Conservation (phyloP, 257 asterid genomes). For the Fraxinus excelsior region DNA sequence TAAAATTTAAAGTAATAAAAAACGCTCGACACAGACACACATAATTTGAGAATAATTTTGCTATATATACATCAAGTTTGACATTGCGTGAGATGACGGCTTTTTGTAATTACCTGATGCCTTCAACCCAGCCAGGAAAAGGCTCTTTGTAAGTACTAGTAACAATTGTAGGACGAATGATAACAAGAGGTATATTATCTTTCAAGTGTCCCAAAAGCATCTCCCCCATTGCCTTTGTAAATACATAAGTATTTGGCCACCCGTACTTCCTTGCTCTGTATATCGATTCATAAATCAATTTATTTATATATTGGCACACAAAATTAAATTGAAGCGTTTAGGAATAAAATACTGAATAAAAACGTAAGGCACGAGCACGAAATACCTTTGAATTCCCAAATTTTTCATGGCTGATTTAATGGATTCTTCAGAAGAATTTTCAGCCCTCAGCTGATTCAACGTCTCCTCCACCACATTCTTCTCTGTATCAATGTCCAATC, state of each 20-base stretch:
- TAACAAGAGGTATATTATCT: slow-evolving; percentile 6
- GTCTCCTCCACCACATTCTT: slow-evolving; percentile 49
- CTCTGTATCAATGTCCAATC: slow-evolving; percentile 56
- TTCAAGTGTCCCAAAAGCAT: slow-evolving; percentile 23
- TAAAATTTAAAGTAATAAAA: no score
- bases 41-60: background rate
- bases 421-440: slow-evolving; percentile 42
- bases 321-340: background rate
- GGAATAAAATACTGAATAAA: background rate
- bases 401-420: slow-evolving; percentile 53
- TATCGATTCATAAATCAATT: background rate
- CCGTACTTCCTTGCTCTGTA: slow-evolving; percentile 27
- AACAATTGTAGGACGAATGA: slow-evolving; percentile 25
- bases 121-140: slow-evolving; percentile 34
- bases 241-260: slow-evolving; percentile 32
- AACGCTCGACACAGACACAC: background rate
- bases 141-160: slow-evolving; percentile 30
- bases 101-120: slow-evolving; percentile 11
- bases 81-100: no score
- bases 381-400: slow-evolving; percentile 68
- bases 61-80: no score
- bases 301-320: no score
- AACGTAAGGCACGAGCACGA: background rate
- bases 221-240: slow-evolving; percentile 35
- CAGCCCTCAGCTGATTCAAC: slow-evolving; percentile 43